Conservation (phyloP, 1,284 basidiomycete genomes). For the Wallemia ichthyophaga region DNA sequence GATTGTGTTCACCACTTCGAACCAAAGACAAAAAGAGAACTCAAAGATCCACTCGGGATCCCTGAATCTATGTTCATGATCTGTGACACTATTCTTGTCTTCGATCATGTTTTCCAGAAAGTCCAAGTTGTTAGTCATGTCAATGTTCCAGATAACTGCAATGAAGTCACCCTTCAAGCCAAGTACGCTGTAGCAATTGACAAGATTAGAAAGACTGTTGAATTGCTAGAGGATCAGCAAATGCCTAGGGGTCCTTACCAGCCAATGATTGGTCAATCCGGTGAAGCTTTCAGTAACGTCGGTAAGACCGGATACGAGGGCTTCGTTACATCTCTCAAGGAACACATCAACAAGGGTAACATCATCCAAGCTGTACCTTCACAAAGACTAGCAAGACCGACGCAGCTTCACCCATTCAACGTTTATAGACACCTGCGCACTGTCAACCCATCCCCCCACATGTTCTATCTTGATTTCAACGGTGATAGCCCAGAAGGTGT, state of each 20-base stretch:
- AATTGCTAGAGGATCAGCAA: slow-evolving; percentile 26
- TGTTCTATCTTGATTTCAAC: slow-evolving; percentile 81
- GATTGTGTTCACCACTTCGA: slow-evolving; percentile 94
- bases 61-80: slow-evolving; percentile 96
- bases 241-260: slow-evolving; percentile 26
- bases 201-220: slow-evolving; percentile 44
- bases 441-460: slow-evolving; percentile 92
- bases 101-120: slow-evolving; percentile 86
- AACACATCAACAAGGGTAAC: slow-evolving; percentile 82
- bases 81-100: slow-evolving; percentile 73
- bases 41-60: slow-evolving; percentile 45
- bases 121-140: slow-evolving; percentile 89
- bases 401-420: slow-evolving; percentile 83
- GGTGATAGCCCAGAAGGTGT: slow-evolving; percentile 27
- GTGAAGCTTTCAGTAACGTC: slow-evolving; percentile 55
- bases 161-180: slow-evolving; percentile 27
- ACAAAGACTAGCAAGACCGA: slow-evolving; percentile 58
- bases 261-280: slow-evolving; percentile 21
- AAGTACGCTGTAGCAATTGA: slow-evolving; percentile 52
- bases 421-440: slow-evolving; percentile 73
- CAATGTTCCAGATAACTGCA: slow-evolving; percentile 35
- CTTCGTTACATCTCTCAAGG: slow-evolving; percentile 73
- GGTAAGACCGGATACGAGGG: slow-evolving; percentile 73
- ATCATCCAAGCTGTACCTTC: slow-evolving; percentile 98
- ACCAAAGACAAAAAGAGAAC: slow-evolving; percentile 40